Base-by-base conservation (phyloP, 2,329 filamentous ascomycete species). In the Aureobasidium pullulans region DNA sequence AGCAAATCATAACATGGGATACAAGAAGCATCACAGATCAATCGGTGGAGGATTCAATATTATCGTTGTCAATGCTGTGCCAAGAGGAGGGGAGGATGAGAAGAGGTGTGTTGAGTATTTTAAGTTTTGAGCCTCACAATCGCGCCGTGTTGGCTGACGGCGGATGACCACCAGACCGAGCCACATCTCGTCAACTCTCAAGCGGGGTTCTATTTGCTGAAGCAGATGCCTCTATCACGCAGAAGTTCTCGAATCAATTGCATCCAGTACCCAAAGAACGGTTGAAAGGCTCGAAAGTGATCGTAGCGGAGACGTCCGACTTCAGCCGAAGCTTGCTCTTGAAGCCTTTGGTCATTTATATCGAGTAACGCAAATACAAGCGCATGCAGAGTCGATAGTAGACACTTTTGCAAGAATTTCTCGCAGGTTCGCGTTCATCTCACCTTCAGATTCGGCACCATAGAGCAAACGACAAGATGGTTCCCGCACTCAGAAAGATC, bases 401-500 rank as follows among this genome's bases (percentile, higher is more conserved):
- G 11, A 57, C 32, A 5, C 15, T 28, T 8, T 6, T 34, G 39
- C 39, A 54, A n/a, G 23, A 19, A 46, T 28, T 46, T 57, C 4
- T 28, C 31, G 6, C 42, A 46, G 11, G 2, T 3, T n/a, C 6
- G 29, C 53, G 13, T 47, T 13, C 34, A 32, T 36, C 31, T 28
- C 39, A 44, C 8, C 31, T n/a, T 28, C 9, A 11, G 6, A 5
- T 11, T 37, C 19, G 15, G 11, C 23, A 5, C 11, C 31, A 28
- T 23, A 36, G 7, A 36, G 31, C 16, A 47, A 39, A 32, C 53
- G 28, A 57, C 54, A 57, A 46, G 32, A 57, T 57, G 54, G 54
- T 57, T 31, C 54, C 43, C 23, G 54, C 54, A 32, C 28, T 57
- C 9, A 47, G 54, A 48, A 57, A 57, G 32, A 84, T 92, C 63